phyloP scores from a whole-genome alignment of 2,329 filamentous ascomycete species.

The Emergomyces orientalis region DNA sequence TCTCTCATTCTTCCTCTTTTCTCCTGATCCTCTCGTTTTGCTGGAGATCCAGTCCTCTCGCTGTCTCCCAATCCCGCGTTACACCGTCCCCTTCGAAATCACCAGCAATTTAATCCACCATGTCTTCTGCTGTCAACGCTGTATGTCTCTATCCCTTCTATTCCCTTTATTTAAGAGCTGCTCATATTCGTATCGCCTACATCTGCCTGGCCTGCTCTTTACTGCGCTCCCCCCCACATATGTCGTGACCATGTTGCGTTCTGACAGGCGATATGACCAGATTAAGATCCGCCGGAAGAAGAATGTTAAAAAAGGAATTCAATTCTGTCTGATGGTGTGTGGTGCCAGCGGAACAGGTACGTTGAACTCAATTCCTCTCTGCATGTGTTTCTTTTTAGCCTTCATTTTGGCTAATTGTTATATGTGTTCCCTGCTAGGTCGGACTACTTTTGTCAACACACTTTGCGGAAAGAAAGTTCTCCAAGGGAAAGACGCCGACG shows the following conservation, averaged over 20 bases:
- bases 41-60: slow-evolving; percentile 11
- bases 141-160: slow-evolving; percentile 29
- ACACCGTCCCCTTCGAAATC: slow-evolving; percentile 9
- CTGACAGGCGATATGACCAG: slow-evolving; percentile 34
- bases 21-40: slow-evolving; percentile 12
- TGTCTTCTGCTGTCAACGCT: slow-evolving; percentile 35
- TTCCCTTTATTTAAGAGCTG: neutral
- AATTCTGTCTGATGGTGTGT: slow-evolving; percentile 99
- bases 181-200: neutral
- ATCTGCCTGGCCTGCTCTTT: neutral
- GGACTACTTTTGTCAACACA: slow-evolving; percentile 98
- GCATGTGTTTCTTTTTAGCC: slow-evolving; percentile 4
- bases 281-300: slow-evolving; percentile 99
- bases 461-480: slow-evolving; percentile 93
- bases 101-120: slow-evolving; percentile 1
- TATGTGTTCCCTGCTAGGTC: slow-evolving; percentile 47
- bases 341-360: slow-evolving; percentile 96
- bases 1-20: slow-evolving; percentile 17
- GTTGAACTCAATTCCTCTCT: slow-evolving; percentile 21
- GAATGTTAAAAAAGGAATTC: slow-evolving; percentile 99
- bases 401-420: slow-evolving; percentile 15
- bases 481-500: slow-evolving; percentile 83
- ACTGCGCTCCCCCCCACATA: neutral
- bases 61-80: slow-evolving; percentile 13
- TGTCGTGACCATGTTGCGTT: slow-evolving; percentile 9